Evolutionary conservation across 768 basidiomycete species (phyloP).

Genomic region (Tephrocybe rancida): DNA sequence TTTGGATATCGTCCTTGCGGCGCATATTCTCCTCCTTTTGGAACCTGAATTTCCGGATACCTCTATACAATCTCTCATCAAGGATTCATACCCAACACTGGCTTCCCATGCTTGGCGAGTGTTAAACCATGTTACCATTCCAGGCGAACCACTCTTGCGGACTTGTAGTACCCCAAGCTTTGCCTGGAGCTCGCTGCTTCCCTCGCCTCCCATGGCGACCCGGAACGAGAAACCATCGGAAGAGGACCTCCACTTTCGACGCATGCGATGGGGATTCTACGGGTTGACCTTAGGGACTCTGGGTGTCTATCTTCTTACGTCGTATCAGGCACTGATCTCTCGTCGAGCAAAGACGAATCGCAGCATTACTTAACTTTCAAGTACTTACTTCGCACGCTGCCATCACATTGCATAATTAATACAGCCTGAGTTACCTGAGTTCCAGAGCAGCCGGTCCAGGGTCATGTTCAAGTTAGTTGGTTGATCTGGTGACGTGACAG

Average conservation of each 20-base stretch:
- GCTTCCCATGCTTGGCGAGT: conserved; percentile 60
- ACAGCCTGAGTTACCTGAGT: too few relatives aligned
- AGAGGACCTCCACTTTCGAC: conserved; percentile 48
- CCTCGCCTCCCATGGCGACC: conserved; percentile 21
- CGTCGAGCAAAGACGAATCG: neutral
- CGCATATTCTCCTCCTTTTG: conserved; percentile 64
- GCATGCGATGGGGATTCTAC: conserved; percentile 57
- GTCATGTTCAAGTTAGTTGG: too few relatives aligned
- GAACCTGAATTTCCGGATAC: conserved; percentile 65
- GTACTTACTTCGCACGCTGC: too few relatives aligned
- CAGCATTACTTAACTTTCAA: too few relatives aligned
- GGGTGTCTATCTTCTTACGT: conserved; percentile 37
- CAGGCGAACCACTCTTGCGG: conserved; percentile 18
- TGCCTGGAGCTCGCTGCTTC: conserved; percentile 42
- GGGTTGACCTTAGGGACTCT: conserved; percentile 46
- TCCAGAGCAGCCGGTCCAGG: too few relatives aligned
- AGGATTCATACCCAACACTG: conserved; percentile 58
- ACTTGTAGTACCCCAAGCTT: conserved; percentile 17
- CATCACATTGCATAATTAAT: too few relatives aligned
- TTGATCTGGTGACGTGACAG: too few relatives aligned
- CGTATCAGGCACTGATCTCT: conserved; percentile 13
- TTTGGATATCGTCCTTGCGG: conserved; percentile 67
- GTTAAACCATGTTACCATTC: conserved; percentile 27
- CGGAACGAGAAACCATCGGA: conserved; percentile 26
- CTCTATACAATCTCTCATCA: conserved; percentile 54